Base-by-base conservation (phyloP, 129 eudicot species). In the Tagetes patula region DNA sequence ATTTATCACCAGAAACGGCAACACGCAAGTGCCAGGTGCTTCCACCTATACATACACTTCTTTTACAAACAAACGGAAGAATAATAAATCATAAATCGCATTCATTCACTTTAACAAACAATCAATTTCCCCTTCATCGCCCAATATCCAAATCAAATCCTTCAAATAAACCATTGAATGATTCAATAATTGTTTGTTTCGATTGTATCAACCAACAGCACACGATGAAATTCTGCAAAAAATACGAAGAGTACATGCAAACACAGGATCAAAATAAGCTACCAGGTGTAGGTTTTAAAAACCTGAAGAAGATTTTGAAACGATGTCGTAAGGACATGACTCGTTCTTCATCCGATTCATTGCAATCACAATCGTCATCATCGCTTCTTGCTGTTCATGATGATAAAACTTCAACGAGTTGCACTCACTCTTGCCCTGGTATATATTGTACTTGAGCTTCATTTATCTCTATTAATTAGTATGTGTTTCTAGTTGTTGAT, bases 261-360 rank as follows among this genome's bases (percentile, higher is more conserved):
- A 67, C 63, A 4, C 83, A 79, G n/a, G 75, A 73, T 67, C 64
- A 79, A 20, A 79, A 67, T 56, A 73, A 67, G 53, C 62, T 79
- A 46, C 83, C 75, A 5, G 79, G 75, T 67, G 83, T 73, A 10
- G 83, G 83, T 40, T 79, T 79, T 10, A 79, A 79, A 7, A 79
- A 79, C 38, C 65, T 79, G 33, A 79, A 79, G 33, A 79, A 79
- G 38, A 79, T 79, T 10, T 58, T 79, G 83, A 79, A 79, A 53
- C 56, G 75, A 1, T 79, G 83, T 73, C 79, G 79, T 33, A 64
- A 45, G 27, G 73, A 78, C 34, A 3, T 34, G 53, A 63, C 3
- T 63, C 66, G 0, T 20, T 20, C 27, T 20, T 20, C 27, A 20
- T 20, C 27, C 27, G 0, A 20, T 41, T 65, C 65, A 49, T 39